These are phyloP conservation scores for Hypomyces rosellus DNA, from an alignment of 2,329 filamentous ascomycete genomes.

Conservation along the genomic window DNA sequence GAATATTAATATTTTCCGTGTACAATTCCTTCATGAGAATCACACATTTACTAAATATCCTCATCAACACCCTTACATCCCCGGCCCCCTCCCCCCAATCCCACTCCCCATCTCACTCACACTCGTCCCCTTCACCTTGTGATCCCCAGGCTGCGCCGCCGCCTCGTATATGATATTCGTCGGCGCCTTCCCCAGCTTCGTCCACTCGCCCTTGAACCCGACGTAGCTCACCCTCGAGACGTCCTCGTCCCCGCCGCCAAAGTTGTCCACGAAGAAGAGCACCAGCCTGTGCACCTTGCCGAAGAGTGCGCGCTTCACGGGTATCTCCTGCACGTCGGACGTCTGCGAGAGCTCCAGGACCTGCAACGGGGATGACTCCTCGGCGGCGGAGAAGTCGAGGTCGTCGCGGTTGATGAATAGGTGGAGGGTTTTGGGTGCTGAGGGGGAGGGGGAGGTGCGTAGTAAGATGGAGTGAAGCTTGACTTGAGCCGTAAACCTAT, in stretches of 20 bases:
- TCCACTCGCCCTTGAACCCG: slow-evolving; percentile 92
- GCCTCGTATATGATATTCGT: slow-evolving; percentile 88
- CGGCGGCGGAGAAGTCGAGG: slow-evolving; percentile 74
- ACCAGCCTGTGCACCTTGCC: slow-evolving; percentile 75
- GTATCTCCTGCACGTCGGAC: slow-evolving; percentile 76
- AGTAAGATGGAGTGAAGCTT: slow-evolving; percentile 87
- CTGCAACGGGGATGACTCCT: slow-evolving; percentile 67
- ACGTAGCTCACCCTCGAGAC: slow-evolving; percentile 74
- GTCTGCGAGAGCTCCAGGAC: slow-evolving; percentile 71
- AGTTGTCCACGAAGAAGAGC: slow-evolving; percentile 91
- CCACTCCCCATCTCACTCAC: slow-evolving; percentile 50
- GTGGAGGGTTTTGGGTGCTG: slow-evolving; percentile 76
- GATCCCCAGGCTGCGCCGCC: slow-evolving; percentile 84
- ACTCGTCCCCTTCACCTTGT: slow-evolving; percentile 57
- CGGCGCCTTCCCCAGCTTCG: slow-evolving; percentile 66
- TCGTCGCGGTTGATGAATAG: slow-evolving; percentile 82
- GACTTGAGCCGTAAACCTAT: slow-evolving; percentile 85
- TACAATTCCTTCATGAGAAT: neutral
- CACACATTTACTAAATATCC: neutral
- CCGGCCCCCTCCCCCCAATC: slow-evolving; percentile 39
- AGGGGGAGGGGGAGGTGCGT: slow-evolving; percentile 64
- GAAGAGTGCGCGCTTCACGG: slow-evolving; percentile 83
- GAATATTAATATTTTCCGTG: too few species aligned
- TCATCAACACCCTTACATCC: slow-evolving; percentile 18
- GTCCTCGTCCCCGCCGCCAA: slow-evolving; percentile 71